Base-by-base conservation (phyloP, 805 yeast species). In the Zygosaccharomyces bailii region DNA sequence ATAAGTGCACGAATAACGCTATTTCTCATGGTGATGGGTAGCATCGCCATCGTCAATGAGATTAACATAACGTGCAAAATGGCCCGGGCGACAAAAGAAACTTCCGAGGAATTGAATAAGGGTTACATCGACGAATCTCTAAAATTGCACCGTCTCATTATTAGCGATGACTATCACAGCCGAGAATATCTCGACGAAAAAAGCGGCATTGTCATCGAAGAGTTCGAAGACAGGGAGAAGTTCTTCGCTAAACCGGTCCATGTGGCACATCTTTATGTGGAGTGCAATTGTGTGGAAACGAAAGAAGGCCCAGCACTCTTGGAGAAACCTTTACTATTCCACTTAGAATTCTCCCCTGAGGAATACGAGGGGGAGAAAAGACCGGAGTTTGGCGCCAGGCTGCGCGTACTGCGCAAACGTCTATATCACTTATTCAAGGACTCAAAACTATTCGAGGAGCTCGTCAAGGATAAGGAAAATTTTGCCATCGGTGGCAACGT, bases 301-400 rank as follows among this genome's bases (percentile, higher is more conserved):
- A 5, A n/a, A 6, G 49, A 54, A 5, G 50, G 46, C 4, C 41
- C 68, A 16, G 43, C 53, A 4, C 34, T 57, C 10, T 41, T 60
- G 18, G 50, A 51, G 4, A 62, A 57, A 18, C 74, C 78, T 2
- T 50, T 84, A 24, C 69, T 68, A 19, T 86, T 81, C 59, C 85
- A 84, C 60, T 73, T 84, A 52, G 95, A 86, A 59, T 86, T 86
- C 63, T 78, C 86, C 23, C 93, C 95, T 0, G 90, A 83, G 53
- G 95, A 86, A 55, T 86, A 79, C 58, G 79, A 78, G 48, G 61
- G 61, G 25, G 67, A 65, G 52, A 75, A 75, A 49, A 77, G 85
- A 45, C 83, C 81, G 4, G 90, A 79, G 47, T 74, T 71, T 40
- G 95, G 95, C 1, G 79, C 90, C 7, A 76, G 82, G 14, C 71